Evolutionary conservation across 768 basidiomycete species (phyloP), one percentile per base, ranked within the genome.

Genomic region (Crepidotus variabilis): DNA sequence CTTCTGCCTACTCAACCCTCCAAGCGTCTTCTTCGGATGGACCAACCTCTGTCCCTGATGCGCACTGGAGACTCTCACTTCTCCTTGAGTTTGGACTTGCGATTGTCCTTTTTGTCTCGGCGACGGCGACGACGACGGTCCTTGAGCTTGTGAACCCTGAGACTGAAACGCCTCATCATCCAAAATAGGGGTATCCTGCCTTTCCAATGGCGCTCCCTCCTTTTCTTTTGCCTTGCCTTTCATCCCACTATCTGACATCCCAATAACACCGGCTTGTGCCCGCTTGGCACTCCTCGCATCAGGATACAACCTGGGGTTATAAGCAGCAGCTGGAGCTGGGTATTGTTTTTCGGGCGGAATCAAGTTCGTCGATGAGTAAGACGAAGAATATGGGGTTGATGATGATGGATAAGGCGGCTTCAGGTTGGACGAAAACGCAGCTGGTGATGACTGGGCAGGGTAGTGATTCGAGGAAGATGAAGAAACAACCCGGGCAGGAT

Each of bases 291-390:
- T 59, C 24, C 68, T 69, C 0, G 72, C 74, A 23, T 75, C 70
- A 0, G 74, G 74, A 67, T 75, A 75, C 7, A 73, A 13, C 13
- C 60, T 48, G 0, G 72, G 74, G 35, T 75, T 66, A 47, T 76
- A 75, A 4, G 69, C 57, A 13, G 69, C 67, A 10, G 72, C 49
- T 1, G 72, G 73, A 0, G 72, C 73, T 23, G 74, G 73, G 60
- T 71, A 75, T 58, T 75, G 74, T 57, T 71, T 71, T 39, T 51
- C 54, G 9, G 69, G 67, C 8, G 68, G 57, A 16, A 51, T 21
- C 9, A 60, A 56, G 18, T 2, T 18, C 16, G 14, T 33, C 28
- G 9, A 20, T 43, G 20, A 45, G 11, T 20, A 35, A 3, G 5
- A 35, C 21, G 48, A 4, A 33, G 23, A 34, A 20, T 45, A 6